Evolutionary conservation across 805 yeast genomes (phyloP).

Genomic region (Lipomyces japonicus): DNA sequence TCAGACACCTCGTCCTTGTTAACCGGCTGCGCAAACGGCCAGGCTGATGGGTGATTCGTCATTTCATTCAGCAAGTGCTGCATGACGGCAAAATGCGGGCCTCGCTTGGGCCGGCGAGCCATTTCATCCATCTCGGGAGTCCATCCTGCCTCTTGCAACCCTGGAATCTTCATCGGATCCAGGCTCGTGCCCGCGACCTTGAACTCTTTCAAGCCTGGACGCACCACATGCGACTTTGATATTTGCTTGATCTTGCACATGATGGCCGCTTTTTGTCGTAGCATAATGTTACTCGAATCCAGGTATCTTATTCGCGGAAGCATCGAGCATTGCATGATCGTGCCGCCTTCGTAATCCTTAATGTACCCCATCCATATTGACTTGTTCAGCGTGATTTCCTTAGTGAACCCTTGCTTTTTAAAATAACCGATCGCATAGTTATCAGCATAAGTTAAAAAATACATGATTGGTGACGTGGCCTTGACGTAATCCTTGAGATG

Average conservation of each 20-base stretch:
- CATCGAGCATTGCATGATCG: conserved; percentile 96
- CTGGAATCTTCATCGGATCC: conserved; percentile 87
- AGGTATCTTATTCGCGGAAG: conserved; percentile 82
- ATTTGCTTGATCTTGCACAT: conserved; percentile 75
- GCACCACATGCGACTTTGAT: conserved; percentile 72
- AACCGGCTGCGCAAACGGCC: conserved; percentile 97
- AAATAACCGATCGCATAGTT: conserved; percentile 98
- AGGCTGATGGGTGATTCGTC: conserved; percentile 92
- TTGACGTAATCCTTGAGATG: conserved; percentile 94
- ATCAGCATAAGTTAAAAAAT: conserved; percentile 94
- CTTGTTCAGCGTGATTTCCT: conserved; percentile 82
- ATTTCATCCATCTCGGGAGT: conserved; percentile 96
- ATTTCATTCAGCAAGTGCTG: conserved; percentile 80
- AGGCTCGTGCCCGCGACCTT: conserved; percentile 43
- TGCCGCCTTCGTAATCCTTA: conserved; percentile 98
- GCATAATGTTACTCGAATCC: conserved; percentile 78
- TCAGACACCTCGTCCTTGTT: conserved; percentile 89
- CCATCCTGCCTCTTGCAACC: conserved; percentile 93
- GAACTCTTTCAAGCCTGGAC: conserved; percentile 77
- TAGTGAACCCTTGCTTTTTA: conserved; percentile 96
- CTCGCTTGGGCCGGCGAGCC: conserved; percentile 90
- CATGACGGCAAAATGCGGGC: conserved; percentile 93
- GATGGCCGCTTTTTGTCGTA: conserved; percentile 89
- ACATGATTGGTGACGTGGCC: conserved; percentile 76
- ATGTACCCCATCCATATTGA: conserved; percentile 97